phyloP scores from a whole-genome alignment of 768 basidiomycete genomes.

The Mrakia gelida region DNA sequence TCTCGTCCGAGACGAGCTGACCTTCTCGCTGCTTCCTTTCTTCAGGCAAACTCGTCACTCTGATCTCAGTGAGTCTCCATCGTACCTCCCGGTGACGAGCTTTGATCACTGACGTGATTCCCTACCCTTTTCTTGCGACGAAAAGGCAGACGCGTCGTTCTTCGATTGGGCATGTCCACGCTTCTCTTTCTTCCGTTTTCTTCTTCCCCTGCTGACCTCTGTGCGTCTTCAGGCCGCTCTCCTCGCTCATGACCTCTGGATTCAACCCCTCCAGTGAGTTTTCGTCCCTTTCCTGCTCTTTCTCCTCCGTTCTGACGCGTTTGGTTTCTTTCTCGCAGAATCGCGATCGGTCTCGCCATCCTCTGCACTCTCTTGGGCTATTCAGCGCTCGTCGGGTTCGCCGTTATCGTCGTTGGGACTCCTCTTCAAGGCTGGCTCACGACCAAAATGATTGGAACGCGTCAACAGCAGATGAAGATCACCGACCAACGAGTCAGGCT shows the following conservation, averaged over 20 bases:
- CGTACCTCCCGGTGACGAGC: too few relatives aligned
- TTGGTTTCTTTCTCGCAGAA: slow-evolving; percentile 40
- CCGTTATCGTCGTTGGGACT: slow-evolving; percentile 56
- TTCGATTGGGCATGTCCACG: too few relatives aligned
- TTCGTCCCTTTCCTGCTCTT: too few relatives aligned
- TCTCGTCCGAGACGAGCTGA: background rate
- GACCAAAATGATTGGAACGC: slow-evolving; percentile 49
- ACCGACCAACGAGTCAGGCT: slow-evolving; percentile 64
- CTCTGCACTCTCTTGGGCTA: slow-evolving; percentile 39
- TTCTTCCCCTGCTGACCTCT: too few relatives aligned
- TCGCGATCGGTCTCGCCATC: slow-evolving; percentile 59
- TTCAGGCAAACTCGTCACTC: slow-evolving; percentile 55
- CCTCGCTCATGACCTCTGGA: slow-evolving; percentile 52
- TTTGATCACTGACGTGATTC: too few relatives aligned
- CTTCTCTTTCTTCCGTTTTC: too few relatives aligned
- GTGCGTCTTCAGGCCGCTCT: too few relatives aligned
- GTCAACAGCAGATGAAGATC: slow-evolving; percentile 49
- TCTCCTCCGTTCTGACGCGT: too few relatives aligned
- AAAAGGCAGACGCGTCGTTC: slow-evolving; percentile 59
- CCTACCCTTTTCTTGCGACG: too few relatives aligned
- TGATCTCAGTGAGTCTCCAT: too few relatives aligned
- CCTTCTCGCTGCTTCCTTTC: background rate
- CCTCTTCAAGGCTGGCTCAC: slow-evolving; percentile 59
- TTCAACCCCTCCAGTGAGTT: slow-evolving; percentile 51
- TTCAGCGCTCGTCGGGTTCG: slow-evolving; percentile 63